Conservation (phyloP, 495 filamentous ascomycete genomes). For the Tetracladium marchalianum region DNA sequence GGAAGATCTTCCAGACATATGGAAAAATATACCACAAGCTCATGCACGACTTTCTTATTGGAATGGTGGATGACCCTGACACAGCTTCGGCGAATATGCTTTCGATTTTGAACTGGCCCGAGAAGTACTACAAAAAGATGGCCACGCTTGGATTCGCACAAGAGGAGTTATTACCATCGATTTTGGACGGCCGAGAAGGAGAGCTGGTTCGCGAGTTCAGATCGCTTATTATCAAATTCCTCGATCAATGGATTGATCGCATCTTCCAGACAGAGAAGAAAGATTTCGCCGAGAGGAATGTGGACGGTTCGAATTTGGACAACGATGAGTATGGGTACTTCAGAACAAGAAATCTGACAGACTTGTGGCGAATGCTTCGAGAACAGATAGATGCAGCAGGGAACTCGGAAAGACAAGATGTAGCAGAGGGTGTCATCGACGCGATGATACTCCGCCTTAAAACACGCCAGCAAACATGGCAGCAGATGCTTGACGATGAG, state of each 20-base stretch:
- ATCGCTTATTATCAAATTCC: slow-evolving; percentile 82
- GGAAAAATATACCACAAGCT: slow-evolving; percentile 78
- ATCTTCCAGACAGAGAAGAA: slow-evolving; percentile 72
- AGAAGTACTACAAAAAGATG: slow-evolving; percentile 96
- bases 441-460: slow-evolving; percentile 85
- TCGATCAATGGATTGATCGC: slow-evolving; percentile 95
- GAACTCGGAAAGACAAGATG: slow-evolving; percentile 71
- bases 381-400: slow-evolving; percentile 79
- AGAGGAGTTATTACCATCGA: slow-evolving; percentile 64
- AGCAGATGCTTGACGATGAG: slow-evolving; percentile 82
- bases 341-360: slow-evolving; percentile 78
- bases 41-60: slow-evolving; percentile 89
- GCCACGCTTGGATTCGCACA: slow-evolving; percentile 68
- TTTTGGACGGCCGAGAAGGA: slow-evolving; percentile 78
- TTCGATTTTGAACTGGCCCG: slow-evolving; percentile 86
- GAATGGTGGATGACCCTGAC: slow-evolving; percentile 69
- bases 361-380: slow-evolving; percentile 95
- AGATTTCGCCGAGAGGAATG: slow-evolving; percentile 65
- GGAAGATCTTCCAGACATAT: slow-evolving; percentile 91
- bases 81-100: slow-evolving; percentile 70
- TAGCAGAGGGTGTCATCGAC: slow-evolving; percentile 87
- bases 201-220: slow-evolving; percentile 92
- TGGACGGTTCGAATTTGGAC: slow-evolving; percentile 64
- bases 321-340: slow-evolving; percentile 78
- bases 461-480: slow-evolving; percentile 71